Conservation (phyloP, 257 asterid species). For the Verbascum thapsus region DNA sequence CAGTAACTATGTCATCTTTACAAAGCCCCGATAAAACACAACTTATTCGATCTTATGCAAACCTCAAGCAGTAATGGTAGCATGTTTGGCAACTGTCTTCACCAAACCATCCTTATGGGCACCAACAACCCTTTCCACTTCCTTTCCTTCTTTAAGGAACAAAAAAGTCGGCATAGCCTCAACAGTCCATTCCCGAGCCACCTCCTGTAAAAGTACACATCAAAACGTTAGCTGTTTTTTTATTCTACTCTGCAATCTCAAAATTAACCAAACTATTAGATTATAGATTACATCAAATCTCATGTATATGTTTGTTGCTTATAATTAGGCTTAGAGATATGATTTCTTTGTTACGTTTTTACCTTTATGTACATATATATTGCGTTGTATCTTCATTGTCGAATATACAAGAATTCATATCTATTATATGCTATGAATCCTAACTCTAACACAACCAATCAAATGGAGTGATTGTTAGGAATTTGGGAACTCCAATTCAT, state of each 20-base stretch:
- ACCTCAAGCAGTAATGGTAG: conserved; percentile 28
- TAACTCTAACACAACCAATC: no score
- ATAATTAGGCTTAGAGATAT: no score
- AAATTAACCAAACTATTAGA: background rate
- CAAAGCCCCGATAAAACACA: conserved; percentile 24
- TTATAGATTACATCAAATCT: no score
- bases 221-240: background rate
- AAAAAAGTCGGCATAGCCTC: conserved; percentile 89
- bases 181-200: conserved; percentile 49
- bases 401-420: no score
- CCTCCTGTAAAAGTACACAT: conserved; percentile 33
- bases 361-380: no score
- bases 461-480: no score
- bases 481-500: no score
- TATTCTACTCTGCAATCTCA: background rate
- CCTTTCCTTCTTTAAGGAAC: conserved; percentile 65
- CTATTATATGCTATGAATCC: no score
- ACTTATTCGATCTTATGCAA: background rate
- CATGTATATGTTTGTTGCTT: no score
- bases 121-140: conserved; percentile 64
- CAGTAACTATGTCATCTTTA: conserved; percentile 22
- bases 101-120: conserved; percentile 60
- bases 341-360: no score
- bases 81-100: conserved; percentile 31
- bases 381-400: no score